Evolutionary conservation across 805 yeast species (phyloP), one percentile per base, ranked within the genome.

Genomic region (Citeromyces matritensis): DNA sequence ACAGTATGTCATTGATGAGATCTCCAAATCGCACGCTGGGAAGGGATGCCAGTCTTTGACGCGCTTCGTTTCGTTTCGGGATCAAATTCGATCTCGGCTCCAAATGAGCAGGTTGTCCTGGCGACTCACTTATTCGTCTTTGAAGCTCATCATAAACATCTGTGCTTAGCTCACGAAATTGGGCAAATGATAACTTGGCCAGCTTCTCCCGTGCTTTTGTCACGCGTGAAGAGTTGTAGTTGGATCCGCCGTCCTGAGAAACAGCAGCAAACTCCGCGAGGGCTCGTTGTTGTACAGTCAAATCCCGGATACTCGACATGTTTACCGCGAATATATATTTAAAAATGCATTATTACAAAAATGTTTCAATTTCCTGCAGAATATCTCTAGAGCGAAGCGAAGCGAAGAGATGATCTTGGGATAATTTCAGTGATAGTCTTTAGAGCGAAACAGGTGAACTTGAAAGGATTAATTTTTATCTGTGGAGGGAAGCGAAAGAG

Each of bases 81-180:
- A 91, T 98, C 55, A 83, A 84, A 12, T 66, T 63, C 5, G 69
- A 61, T 43, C 72, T 70, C 5, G 94, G 86, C 26, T 73, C 60
- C 33, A 88, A 60, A 44, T 66, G 73, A 33, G 69, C 73, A 1
- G 80, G 74, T 40, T 69, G 70, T 21, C 66, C 61, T 32, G 67
- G 58, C 25, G 67, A 61, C 41, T 74, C 77, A n/a, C 36, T 37
- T 26, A 69, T 65, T 39, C 99, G 66, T 46, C 99, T 69, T 44
- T 73, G 72, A 37, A 91, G 59, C 53, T 91, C 98, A 53, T 91
- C 98, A 49, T 74, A 80, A 9, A 91, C 96, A 51, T 91, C 99
- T 3, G 95, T 85, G 41, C 93, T 73, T 36, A 91, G 68, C 51
- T 91, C 99, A 37, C 68, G 65, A 48, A 91, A 85, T 53, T 93